Base-by-base conservation (phyloP, 495 filamentous ascomycete genomes). In the Hypoxylon crocopeplum region DNA sequence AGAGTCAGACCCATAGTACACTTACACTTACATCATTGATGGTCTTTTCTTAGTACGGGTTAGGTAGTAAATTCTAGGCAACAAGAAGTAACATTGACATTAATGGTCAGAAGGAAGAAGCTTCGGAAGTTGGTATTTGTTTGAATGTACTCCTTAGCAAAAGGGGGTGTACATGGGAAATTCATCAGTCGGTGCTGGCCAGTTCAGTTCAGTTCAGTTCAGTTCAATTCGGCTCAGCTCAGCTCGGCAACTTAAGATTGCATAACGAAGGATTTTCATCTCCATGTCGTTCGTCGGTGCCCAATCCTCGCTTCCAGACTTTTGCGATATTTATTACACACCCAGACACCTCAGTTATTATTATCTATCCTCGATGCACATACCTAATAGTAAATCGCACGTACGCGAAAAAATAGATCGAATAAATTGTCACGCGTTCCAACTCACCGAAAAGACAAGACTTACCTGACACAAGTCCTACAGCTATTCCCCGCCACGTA, bases 211-310 rank as follows among this genome's bases (percentile, higher is more conserved):
- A n/a, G 24, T 27, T 27, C 8, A 27, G 24, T 27, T 27, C 8
- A 27, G 24, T 8, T 27, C 24, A 8, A 3, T 27, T 27, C 4
- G 56, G 64, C 67, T 58, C 67, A 70, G 67, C 66, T 62, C 51
- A 57, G 59, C 52, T 57, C 25, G n/a, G n/a, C n/a, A n/a, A 32
- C 33, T 32, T 33, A 19, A 2, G n/a, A n/a, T 27, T 8, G 24
- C 59, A 63, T 63, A 21, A 58, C 13, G 37, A 53, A 63, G 59
- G 59, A 63, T 63, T 58, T 53, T 53, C 59, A 63, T 44, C 37
- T 57, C 59, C 52, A 48, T 48, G 42, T 57, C 53, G 52, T 29
- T 57, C 51, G 59, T 63, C 53, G 59, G 38, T 63, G 59, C 59
- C 59, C 53, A 63, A 63, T 63, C 44, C 59, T 63, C 59, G 59